Evolutionary conservation across 768 basidiomycete species (phyloP).

Genomic region (Leccinellum rugosiceps): DNA sequence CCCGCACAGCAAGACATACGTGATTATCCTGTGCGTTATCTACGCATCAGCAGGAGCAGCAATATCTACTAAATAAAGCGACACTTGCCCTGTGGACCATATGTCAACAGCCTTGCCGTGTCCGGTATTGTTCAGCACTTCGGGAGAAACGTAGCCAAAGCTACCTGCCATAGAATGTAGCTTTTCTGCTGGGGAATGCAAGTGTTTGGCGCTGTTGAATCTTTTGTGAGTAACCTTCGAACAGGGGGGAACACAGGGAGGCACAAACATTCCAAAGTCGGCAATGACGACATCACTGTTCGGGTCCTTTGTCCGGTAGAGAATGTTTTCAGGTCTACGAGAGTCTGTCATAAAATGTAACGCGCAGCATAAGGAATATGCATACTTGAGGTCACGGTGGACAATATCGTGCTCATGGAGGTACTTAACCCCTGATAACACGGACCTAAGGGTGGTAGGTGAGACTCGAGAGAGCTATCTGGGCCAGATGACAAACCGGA

Average conservation of each 20-base stretch:
- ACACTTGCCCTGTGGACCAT: constrained; percentile 83
- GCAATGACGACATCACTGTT: constrained; percentile 91
- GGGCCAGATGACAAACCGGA: constrained; percentile 48
- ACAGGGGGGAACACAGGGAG: not conserved
- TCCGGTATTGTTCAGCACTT: constrained; percentile 74
- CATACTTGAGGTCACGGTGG: constrained; percentile 90
- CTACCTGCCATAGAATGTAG: constrained; percentile 73
- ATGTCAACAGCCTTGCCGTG: constrained; percentile 93
- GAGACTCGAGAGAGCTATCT: not conserved
- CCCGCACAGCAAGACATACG: constrained; percentile 92
- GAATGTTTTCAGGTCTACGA: constrained; percentile 88
- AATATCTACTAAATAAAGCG: not conserved
- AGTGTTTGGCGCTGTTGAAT: constrained; percentile 70
- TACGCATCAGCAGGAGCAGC: not conserved
- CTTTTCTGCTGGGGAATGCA: constrained; percentile 68
- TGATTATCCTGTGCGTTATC: constrained; percentile 64
- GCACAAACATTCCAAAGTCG: constrained; percentile 90
- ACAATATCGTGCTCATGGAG: constrained; percentile 92
- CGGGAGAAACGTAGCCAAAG: constrained; percentile 90
- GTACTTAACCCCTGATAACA: constrained; percentile 83
- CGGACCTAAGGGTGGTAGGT: constrained; percentile 47
- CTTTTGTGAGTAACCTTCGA: not conserved
- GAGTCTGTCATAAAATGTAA: not conserved
- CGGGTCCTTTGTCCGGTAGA: constrained; percentile 75
- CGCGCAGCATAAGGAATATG: constrained; percentile 12